Percentiles rank a stretch among this genome's conserved stretches.
Conservation (phyloP, 208 protist genomes). For the Trypanosoma congolense region DNA sequence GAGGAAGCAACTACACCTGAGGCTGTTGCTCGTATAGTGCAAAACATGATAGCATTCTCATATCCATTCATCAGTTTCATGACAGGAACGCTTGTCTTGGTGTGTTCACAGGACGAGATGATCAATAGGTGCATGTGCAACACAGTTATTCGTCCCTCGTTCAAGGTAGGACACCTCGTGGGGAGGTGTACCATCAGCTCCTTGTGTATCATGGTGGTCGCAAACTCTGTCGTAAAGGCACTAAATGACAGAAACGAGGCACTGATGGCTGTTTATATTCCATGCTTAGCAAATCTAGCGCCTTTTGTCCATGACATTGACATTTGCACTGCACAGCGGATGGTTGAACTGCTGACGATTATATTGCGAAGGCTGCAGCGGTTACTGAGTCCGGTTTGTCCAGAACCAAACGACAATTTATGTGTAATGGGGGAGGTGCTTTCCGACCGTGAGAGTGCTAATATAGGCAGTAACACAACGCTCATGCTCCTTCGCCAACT, state of each 20-base stretch:
- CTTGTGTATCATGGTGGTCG: constrained; percentile 40
- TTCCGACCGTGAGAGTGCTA: neutral
- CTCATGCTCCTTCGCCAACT: constrained; percentile 60
- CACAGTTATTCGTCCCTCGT: constrained; percentile 24
- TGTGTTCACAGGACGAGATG: constrained; percentile 67
- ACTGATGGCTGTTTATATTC: constrained; percentile 55
- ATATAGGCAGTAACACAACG: neutral
- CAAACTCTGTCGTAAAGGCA: constrained; percentile 39
- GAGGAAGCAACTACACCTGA: constrained; percentile 26
- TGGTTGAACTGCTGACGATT: constrained; percentile 38
- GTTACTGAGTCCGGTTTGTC: neutral
- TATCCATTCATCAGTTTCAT: constrained; percentile 81
- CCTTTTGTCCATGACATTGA: constrained; percentile 69
- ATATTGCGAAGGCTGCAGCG: constrained; percentile 48
- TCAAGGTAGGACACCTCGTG: constrained; percentile 27
- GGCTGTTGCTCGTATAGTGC: constrained; percentile 30
- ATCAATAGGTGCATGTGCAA: constrained; percentile 50
- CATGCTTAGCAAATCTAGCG: constrained; percentile 61
- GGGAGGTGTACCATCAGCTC: constrained; percentile 33
- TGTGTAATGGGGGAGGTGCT: neutral
- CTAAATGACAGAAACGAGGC: constrained; percentile 66
- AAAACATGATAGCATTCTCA: constrained; percentile 40
- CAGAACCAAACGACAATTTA: neutral
- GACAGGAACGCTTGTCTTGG: constrained; percentile 66
- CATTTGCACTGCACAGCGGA: constrained; percentile 52